Evolutionary conservation across 1,284 basidiomycete genomes (phyloP), one percentile per base, ranked within the genome.

Genomic region (Kalmanozyma brasiliensis): DNA sequence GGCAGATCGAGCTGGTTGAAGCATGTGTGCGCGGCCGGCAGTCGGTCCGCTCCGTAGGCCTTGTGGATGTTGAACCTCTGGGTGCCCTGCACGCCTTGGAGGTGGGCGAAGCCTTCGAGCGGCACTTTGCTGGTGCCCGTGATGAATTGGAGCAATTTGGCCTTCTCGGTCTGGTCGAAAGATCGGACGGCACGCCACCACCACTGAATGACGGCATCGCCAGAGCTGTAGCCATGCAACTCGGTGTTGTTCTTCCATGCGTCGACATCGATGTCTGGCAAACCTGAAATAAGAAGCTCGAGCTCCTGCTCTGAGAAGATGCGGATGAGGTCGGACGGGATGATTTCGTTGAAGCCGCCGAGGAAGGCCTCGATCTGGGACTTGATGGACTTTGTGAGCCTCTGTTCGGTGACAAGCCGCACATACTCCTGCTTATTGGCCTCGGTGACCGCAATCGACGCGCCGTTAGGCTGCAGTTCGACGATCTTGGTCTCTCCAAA

Each of bases 101-200:
- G 85, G 65, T 96, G 93, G 26, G 89, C 88, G 83, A 97, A 98
- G 16, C 94, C 94, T 56, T 90, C 91, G 23, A 98, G 87, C 14
- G 96, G 96, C 0, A 98, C 96, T 55, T 94, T 89, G 32, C 93
- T 94, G 1, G 94, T 83, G 7, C 84, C 94, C 2, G 96, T 97
- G 32, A 94, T 94, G 84, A 99, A 99, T 85, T 96, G 96, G 3
- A 85, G 63, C 4, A 85, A 74, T 82, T 97, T 95, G 17, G 94
- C 94, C 58, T 94, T 87, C 83, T 98, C 94, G 76, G 97, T 94
- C 48, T 95, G 91, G 75, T 93, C 94, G 85, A 98, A 98, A 13
- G 92, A 94, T 82, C 98, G 94, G 46, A 98, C 88, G 2, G 95
- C 94, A 72, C 96, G 88, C 96, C 96, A 99, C 90, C 94, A 98